phyloP scores from a whole-genome alignment of 805 yeast genomes.

The Kodamaea nitidulidarum region DNA sequence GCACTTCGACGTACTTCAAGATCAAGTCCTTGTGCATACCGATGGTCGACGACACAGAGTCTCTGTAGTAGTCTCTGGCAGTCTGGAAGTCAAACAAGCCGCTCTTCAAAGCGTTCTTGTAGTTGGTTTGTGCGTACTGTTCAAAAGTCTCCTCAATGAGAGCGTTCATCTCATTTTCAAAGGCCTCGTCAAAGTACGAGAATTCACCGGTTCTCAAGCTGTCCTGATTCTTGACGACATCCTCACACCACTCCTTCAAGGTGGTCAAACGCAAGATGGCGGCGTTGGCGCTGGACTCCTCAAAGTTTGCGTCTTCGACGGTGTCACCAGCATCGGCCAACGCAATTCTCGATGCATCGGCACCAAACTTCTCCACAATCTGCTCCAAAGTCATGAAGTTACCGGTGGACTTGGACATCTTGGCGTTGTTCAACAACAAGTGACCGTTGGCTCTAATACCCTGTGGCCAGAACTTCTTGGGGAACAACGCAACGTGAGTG shows the following conservation, averaged over 20 bases:
- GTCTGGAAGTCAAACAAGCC: slow-evolving; percentile 94
- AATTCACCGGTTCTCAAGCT: slow-evolving; percentile 43
- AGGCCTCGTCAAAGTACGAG: slow-evolving; percentile 77
- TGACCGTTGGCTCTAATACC: slow-evolving; percentile 97
- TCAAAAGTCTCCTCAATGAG: slow-evolving; percentile 71
- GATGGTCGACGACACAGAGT: slow-evolving; percentile 48
- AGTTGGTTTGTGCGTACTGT: slow-evolving; percentile 68
- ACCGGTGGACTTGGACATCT: slow-evolving; percentile 98
- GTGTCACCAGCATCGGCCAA: slow-evolving; percentile 98
- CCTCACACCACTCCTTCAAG: slow-evolving; percentile 94
- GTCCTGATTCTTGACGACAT: slow-evolving; percentile 46
- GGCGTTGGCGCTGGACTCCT: slow-evolving; percentile 94
- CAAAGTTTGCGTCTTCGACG: slow-evolving; percentile 96
- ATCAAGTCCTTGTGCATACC: slow-evolving; percentile 85
- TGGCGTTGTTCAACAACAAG: slow-evolving; percentile 88
- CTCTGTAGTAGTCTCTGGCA: slow-evolving; percentile 95
- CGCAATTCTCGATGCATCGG: slow-evolving; percentile 96
- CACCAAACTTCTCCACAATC: slow-evolving; percentile 85
- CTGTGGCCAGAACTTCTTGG: slow-evolving; percentile 85
- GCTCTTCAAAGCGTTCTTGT: slow-evolving; percentile 82
- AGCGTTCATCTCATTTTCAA: slow-evolving; percentile 88
- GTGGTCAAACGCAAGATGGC: slow-evolving; percentile 91
- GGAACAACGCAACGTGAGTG: slow-evolving; percentile 89
- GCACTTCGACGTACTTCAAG: slow-evolving; percentile 77
- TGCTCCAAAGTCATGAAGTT: slow-evolving; percentile 90